Evolutionary conservation across 495 filamentous ascomycete species (phyloP), one percentile per base, ranked within the genome.

Genomic region (Daldinia vernicosa): DNA sequence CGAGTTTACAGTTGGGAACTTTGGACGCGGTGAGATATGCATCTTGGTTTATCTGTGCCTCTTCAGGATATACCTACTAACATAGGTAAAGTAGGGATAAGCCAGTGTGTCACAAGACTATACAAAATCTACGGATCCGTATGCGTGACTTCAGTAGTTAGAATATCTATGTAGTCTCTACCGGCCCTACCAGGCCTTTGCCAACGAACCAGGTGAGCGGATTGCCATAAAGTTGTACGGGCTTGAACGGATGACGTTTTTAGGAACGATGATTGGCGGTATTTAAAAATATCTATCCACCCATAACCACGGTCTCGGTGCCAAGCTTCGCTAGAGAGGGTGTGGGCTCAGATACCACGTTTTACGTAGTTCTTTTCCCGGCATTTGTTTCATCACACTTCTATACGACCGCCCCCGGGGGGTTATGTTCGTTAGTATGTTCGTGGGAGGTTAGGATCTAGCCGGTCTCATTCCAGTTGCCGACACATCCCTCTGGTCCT

Each of bases 381-480:
- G 70, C 70, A 72, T 61, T 72, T 72, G 65, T 37, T 51, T 68
- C 51, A 54, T 33, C 50, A 45, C 35, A 19, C 22, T 11, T 72
- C 60, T 72, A 56, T 72, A 72, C 60, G 56, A 32, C 45, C 39
- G 60, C 64, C 60, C 67, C 70, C 19, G 17, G 70, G 70, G 62
- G n/a, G n/a, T n/a, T n/a, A n/a, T n/a, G n/a, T n/a, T n/a, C n/a
- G n/a, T n/a, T n/a, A n/a, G n/a, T n/a, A n/a, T n/a, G n/a, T n/a
- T n/a, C n/a, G n/a, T 40, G 22, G 53, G 6, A 56, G 4, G 19
- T 26, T 4, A 5, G 43, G 63, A 56, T 51, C 65, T 50, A 11
- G 6, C 65, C 70, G 70, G 70, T 65, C 65, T 68, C 70, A 66
- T 61, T 72, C 66, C 51, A 72, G 70, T 72, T 69, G 70, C 70